Evolutionary conservation across 2,329 filamentous ascomycete species (phyloP).

Genomic region (Diaporthe australafricana): DNA sequence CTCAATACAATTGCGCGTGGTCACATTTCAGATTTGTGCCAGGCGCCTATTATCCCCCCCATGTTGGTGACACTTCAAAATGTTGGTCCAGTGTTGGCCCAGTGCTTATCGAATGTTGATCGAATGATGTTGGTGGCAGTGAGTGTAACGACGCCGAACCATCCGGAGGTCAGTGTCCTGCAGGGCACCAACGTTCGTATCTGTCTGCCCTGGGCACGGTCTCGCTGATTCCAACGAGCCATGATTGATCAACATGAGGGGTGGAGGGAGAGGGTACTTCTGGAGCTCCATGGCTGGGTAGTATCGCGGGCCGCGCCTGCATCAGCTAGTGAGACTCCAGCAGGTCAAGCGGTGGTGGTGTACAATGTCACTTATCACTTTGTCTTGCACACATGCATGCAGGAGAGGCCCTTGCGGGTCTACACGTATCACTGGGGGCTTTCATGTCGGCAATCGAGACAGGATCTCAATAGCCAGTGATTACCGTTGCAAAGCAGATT

Average conservation of each 20-base stretch:
- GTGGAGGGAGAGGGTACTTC: not conserved
- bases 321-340: conserved; percentile 18
- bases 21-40: not conserved
- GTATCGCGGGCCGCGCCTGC: conserved; percentile 26
- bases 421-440: conserved; percentile 18
- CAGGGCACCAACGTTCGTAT: conserved; percentile 13
- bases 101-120: not conserved
- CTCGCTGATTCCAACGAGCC: not conserved
- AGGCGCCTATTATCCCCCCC: not conserved
- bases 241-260: not conserved
- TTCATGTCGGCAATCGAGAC: conserved; percentile 29
- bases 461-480: conserved; percentile 26
- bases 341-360: not conserved
- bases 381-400: conserved; percentile 20
- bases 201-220: not conserved
- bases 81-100: not conserved
- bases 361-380: conserved; percentile 18
- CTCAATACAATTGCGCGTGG: not conserved
- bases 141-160: not conserved
- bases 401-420: conserved; percentile 24
- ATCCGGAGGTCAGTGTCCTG: not conserved
- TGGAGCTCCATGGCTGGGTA: conserved; percentile 1
- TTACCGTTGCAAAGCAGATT: conserved; percentile 26
- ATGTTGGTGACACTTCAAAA: not conserved
- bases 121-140: not conserved